Evolutionary conservation across 495 filamentous ascomycete species (phyloP).

Genomic region (Hypomontagnella submonticulosa): DNA sequence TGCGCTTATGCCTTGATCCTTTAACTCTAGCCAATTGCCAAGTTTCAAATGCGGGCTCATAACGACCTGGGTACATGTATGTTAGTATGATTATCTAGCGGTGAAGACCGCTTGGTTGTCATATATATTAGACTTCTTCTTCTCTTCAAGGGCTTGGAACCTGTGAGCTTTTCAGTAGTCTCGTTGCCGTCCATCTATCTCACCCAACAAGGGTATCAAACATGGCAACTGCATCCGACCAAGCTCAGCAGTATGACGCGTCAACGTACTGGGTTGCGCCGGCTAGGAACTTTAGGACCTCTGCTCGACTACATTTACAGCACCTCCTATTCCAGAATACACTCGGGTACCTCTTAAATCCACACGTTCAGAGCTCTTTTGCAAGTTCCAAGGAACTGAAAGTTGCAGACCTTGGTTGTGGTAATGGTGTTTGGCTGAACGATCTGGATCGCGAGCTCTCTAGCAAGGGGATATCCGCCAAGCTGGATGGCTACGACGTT

Average conservation of each 20-base stretch:
- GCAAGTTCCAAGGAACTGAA: conserved; percentile 16
- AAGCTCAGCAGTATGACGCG: conserved; percentile 20
- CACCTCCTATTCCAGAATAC: conserved; percentile 43
- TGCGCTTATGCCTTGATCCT: no score
- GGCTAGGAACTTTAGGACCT: conserved; percentile 38
- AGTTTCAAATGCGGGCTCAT: no score
- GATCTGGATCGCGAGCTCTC: conserved; percentile 31
- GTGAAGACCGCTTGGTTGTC: no score
- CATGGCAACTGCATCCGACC: conserved; percentile 14
- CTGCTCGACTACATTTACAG: conserved; percentile 39
- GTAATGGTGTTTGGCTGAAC: conserved; percentile 35
- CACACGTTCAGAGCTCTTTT: conserved; percentile 10
- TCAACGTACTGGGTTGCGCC: conserved; percentile 36
- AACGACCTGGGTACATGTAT: no score
- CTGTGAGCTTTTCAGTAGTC: no score
- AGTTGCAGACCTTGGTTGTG: conserved; percentile 42
- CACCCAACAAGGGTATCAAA: not conserved
- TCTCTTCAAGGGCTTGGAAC: no score
- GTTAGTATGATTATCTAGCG: no score
- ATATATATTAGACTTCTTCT: no score
- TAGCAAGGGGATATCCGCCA: conserved; percentile 34
- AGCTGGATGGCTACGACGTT: conserved; percentile 55
- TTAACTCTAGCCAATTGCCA: no score
- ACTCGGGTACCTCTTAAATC: conserved; percentile 30
- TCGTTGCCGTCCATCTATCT: no score